Evolutionary conservation across 257 asterid species (phyloP), one percentile per base, ranked within the genome.

Genomic region (Pogostemon cablin): DNA sequence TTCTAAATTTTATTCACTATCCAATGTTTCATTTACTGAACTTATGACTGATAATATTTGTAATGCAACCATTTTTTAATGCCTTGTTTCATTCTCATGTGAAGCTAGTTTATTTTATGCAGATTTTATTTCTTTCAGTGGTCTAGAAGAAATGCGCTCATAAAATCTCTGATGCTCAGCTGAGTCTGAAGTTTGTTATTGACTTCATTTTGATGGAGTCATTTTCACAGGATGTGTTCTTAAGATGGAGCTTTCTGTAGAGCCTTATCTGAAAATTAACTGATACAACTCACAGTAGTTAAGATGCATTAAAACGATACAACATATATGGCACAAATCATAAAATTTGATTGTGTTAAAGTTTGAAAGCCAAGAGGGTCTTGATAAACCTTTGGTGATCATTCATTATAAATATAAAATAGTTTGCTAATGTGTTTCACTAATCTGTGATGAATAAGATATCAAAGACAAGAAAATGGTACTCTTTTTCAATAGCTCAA

Each of bases 331-430:
- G n/a, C n/a, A n/a, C 9, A 17, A 47, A 62, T 3, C 40, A n/a
- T 43, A 43, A 43, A 46, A 2, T 46, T 46, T 46, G 50, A 8
- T 3, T 0, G 50, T 7, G 50, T 46, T 46, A 9, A 8, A 3
- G 50, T 46, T 46, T 9, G 50, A 46, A 46, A 46, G n/a, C 50
- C 0, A 15, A n/a, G 17, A n/a, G n/a, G n/a, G n/a, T n/a, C 35
- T 60, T 43, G 9, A 61, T 20, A 25, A 62, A 62, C 41, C 54
- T 62, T 9, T 17, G 52, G 15, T 25, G 55, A 63, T 63, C 50
- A 10, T 46, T 46, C 50, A 9, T 46, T 46, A 46, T 46, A 46
- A 46, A 46, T 46, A n/a, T n/a, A 46, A 46, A 46, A 46, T 37
- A 56, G 17, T 20, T 41, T 44, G 4, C 43, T 32, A 52, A 7